Conservation (phyloP, 352 stramenopile genomes). For the Globisporangium middletonii region DNA sequence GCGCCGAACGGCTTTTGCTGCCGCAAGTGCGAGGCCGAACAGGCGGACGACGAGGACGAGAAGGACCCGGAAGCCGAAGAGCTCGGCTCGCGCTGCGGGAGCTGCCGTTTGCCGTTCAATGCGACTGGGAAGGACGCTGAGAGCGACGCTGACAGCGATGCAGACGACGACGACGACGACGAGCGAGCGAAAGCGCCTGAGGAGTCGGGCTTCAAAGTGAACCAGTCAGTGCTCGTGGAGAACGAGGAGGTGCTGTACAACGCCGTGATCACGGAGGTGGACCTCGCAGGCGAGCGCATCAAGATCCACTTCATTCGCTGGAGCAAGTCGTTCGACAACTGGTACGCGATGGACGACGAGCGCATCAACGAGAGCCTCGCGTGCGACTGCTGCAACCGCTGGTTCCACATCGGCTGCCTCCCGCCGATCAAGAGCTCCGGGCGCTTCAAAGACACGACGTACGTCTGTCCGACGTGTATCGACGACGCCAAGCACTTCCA, state of each 20-base stretch:
- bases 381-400: conserved; percentile 85
- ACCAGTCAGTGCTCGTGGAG: conserved; percentile 80
- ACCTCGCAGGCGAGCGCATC: conserved; percentile 59
- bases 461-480: conserved; percentile 78
- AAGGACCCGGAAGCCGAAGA: conserved; percentile 33
- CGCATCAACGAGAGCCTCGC: conserved; percentile 86
- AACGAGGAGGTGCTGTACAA: conserved; percentile 87
- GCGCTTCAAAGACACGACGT: conserved; percentile 81
- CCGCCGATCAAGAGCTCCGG: conserved; percentile 81
- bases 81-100: conserved; percentile 57
- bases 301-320: conserved; percentile 86
- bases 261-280: conserved; percentile 77
- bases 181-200: conserved; percentile 2
- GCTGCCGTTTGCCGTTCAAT: conserved; percentile 52
- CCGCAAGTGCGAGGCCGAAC: conserved; percentile 59
- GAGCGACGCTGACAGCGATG: conserved; percentile 3
- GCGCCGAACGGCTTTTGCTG: conserved; percentile 65
- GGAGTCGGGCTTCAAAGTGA: conserved; percentile 61
- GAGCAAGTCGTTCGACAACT: conserved; percentile 86
- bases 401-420: conserved; percentile 85
- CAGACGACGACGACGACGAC: conserved; percentile 7
- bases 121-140: conserved; percentile 18
- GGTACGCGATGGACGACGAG: conserved; percentile 87
- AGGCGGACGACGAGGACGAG: conserved; percentile 51
- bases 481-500: conserved; percentile 70